Conservation (phyloP, 1,284 basidiomycete species). For the Rhodotorula sp. region DNA sequence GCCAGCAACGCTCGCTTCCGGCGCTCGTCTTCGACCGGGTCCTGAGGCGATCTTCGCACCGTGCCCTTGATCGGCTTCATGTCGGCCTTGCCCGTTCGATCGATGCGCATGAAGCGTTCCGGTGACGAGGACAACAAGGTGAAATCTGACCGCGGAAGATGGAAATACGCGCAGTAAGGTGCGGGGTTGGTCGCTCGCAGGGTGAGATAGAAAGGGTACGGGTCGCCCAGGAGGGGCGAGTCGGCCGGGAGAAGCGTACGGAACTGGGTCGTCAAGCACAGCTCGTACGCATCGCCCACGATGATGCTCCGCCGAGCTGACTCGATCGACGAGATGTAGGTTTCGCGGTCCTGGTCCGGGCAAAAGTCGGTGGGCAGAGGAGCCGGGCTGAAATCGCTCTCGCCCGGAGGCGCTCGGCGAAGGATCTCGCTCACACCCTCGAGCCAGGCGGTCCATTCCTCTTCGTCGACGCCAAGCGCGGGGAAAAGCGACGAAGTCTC, state of each 20-base stretch:
- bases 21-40: slow-evolving; percentile 46
- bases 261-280: slow-evolving; percentile 82
- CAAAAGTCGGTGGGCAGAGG: slow-evolving; percentile 43
- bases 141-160: slow-evolving; percentile 66
- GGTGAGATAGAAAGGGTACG: slow-evolving; percentile 52
- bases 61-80: slow-evolving; percentile 97
- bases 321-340: slow-evolving; percentile 69
- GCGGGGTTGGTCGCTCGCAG: slow-evolving; percentile 81
- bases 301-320: slow-evolving; percentile 72
- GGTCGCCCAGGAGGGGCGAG: slow-evolving; percentile 35
- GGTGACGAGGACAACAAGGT: slow-evolving; percentile 76
- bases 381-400: neutral
- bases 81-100: slow-evolving; percentile 62
- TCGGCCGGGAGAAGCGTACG: slow-evolving; percentile 43
- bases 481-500: neutral
- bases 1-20: slow-evolving; percentile 59
- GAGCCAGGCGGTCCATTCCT: slow-evolving; percentile 12
- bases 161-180: slow-evolving; percentile 80
- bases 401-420: slow-evolving; percentile 1
- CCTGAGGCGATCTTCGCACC: slow-evolving; percentile 25
- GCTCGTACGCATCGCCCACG: slow-evolving; percentile 90
- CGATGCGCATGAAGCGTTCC: slow-evolving; percentile 88
- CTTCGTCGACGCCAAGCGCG: slow-evolving; percentile 40
- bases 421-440: neutral
- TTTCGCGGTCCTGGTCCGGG: slow-evolving; percentile 43